Evolutionary conservation across 345 rosid species (phyloP).

Genomic region (Murraya paniculata): DNA sequence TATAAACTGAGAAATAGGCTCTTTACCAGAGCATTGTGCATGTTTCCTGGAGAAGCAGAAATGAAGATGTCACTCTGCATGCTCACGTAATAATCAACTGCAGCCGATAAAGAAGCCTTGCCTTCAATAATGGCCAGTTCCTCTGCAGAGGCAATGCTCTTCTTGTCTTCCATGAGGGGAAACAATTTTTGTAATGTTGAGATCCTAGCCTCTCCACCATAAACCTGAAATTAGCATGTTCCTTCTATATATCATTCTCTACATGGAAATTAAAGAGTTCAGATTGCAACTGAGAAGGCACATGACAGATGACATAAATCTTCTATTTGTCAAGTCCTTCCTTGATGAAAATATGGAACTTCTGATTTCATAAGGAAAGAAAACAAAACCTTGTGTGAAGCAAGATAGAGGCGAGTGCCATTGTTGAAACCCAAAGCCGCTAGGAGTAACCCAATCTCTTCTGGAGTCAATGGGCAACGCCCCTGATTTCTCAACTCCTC

Average conservation of each 20-base stretch:
- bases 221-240: slow-evolving; percentile 45
- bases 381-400: slow-evolving; percentile 73
- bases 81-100: slow-evolving; percentile 91
- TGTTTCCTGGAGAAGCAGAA: slow-evolving; percentile 96
- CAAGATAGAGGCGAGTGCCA: slow-evolving; percentile 83
- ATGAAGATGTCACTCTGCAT: slow-evolving; percentile 90
- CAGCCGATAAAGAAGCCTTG: slow-evolving; percentile 84
- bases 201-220: slow-evolving; percentile 91
- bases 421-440: slow-evolving; percentile 88
- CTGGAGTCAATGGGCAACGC: slow-evolving; percentile 98
- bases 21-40: slow-evolving; percentile 92
- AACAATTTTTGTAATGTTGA: slow-evolving; percentile 64
- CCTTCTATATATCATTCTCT: neutral
- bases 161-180: slow-evolving; percentile 85
- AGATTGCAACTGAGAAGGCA: neutral
- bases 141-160: slow-evolving; percentile 68
- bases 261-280: neutral
- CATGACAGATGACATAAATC: neutral
- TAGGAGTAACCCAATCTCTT: slow-evolving; percentile 85
- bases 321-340: neutral
- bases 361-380: neutral
- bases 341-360: neutral
- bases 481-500: slow-evolving; percentile 84
- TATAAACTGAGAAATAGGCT: neutral
- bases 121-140: slow-evolving; percentile 64